These are phyloP conservation scores for Hypoxylon sp. DNA, from an alignment of 2,329 filamentous ascomycete genomes.

Conservation along the genomic window DNA sequence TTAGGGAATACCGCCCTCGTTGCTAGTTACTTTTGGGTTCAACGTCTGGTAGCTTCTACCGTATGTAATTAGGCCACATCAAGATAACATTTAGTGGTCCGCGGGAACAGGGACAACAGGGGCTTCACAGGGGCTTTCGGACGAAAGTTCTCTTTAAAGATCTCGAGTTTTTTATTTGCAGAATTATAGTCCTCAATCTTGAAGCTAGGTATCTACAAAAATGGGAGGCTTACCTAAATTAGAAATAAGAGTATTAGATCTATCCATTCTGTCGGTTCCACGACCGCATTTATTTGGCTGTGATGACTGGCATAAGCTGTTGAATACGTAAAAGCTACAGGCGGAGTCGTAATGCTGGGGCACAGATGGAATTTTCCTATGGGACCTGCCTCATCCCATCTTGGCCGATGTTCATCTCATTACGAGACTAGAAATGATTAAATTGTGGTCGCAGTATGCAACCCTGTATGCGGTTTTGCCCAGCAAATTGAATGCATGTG, in stretches of 20 bases:
- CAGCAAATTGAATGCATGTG: conserved; percentile 8
- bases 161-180: neutral
- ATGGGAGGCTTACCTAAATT: neutral
- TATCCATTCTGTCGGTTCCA: conserved; percentile 38
- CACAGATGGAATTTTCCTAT: conserved; percentile 30
- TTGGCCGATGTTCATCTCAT: conserved; percentile 6
- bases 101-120: neutral
- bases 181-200: conserved; percentile 6
- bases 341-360: conserved; percentile 24
- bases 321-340: conserved; percentile 19
- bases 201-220: neutral
- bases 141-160: conserved; percentile 2
- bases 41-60: neutral
- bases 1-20: neutral
- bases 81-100: neutral
- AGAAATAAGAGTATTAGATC: conserved; percentile 15
- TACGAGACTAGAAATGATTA: conserved; percentile 18
- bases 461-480: conserved; percentile 16
- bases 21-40: neutral
- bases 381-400: conserved; percentile 22
- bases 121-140: neutral
- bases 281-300: conserved; percentile 7
- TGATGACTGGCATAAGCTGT: conserved; percentile 30
- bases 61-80: neutral
- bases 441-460: conserved; percentile 25